Conservation (phyloP, 176 grass and related monocot species). For the Guadua angustifolia region DNA sequence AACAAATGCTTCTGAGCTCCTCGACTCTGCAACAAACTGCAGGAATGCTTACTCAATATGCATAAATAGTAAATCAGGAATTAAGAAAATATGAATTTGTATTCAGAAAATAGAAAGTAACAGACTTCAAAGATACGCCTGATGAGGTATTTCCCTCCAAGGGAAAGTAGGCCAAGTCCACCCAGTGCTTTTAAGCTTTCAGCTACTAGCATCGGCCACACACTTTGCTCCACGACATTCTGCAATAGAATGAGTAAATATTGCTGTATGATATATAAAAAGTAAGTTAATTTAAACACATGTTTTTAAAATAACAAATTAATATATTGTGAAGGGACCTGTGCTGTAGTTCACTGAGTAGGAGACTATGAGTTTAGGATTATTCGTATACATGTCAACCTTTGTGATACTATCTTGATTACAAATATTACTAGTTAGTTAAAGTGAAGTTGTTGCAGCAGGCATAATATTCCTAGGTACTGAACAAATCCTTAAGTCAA, state of each 20-base stretch:
- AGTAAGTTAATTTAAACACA: not conserved
- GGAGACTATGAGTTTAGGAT: not conserved
- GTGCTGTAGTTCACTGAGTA: slow-evolving; percentile 9
- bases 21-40: slow-evolving; percentile 96
- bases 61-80: slow-evolving; percentile 32
- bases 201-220: slow-evolving; percentile 81
- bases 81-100: not conserved
- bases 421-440: not conserved
- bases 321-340: not conserved
- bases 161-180: slow-evolving; percentile 94
- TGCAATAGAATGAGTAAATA: slow-evolving; percentile 41
- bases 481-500: slow-evolving; percentile 17
- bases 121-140: slow-evolving; percentile 89
- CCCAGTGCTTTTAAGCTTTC: slow-evolving; percentile 95
- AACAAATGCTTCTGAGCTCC: slow-evolving; percentile 99
- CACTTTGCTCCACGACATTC: slow-evolving; percentile 70
- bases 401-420: slow-evolving; percentile 16
- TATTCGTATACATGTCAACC: not conserved
- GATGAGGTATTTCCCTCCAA: slow-evolving; percentile 89
- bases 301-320: not conserved
- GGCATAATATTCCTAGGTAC: slow-evolving; percentile 14
- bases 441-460: not conserved
- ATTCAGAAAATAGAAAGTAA: slow-evolving; percentile 27
- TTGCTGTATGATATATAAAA: slow-evolving; percentile 22
- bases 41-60: slow-evolving; percentile 35